A percentile compares a stretch with the other conserved stretches of the same genome.
Evolutionary conservation across 768 basidiomycete genomes (phyloP).

Genomic region (Thelephora ganbajun): DNA sequence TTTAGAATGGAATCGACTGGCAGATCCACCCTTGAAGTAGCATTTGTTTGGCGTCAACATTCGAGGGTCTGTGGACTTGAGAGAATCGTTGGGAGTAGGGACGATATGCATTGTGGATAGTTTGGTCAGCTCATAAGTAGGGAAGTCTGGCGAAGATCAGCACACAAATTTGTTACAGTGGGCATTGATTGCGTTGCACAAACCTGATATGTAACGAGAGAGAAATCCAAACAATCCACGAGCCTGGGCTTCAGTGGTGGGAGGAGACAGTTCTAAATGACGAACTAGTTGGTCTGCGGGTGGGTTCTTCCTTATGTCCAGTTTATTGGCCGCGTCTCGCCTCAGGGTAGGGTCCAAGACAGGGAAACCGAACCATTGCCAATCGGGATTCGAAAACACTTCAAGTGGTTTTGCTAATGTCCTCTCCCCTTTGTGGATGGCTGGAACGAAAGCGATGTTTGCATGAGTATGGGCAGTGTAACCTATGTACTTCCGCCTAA

Average conservation of each 20-base stretch:
- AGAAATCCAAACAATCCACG: slow-evolving; percentile 55
- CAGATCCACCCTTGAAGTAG: not conserved
- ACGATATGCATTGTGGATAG: too few species aligned
- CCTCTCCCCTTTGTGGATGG: slow-evolving; percentile 34
- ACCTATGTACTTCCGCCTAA: slow-evolving; percentile 39
- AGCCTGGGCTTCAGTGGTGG: slow-evolving; percentile 38
- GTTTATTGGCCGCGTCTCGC: slow-evolving; percentile 39
- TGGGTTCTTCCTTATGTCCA: slow-evolving; percentile 62
- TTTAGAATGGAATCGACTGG: slow-evolving; percentile 49
- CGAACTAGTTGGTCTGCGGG: slow-evolving; percentile 43
- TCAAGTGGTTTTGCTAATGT: slow-evolving; percentile 51
- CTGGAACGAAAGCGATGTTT: slow-evolving; percentile 67
- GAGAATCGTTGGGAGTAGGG: too few species aligned
- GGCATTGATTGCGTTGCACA: too few species aligned
- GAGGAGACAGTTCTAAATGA: slow-evolving; percentile 45
- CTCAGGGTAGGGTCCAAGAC: slow-evolving; percentile 42
- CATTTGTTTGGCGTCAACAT: not conserved
- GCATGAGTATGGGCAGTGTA: slow-evolving; percentile 44
- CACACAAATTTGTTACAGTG: too few species aligned
- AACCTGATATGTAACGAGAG: slow-evolving; percentile 47
- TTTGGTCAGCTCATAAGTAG: too few species aligned
- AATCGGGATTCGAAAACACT: slow-evolving; percentile 53
- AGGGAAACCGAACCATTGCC: slow-evolving; percentile 62
- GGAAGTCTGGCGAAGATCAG: too few species aligned
- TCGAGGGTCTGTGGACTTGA: too few species aligned